Percentiles rank a stretch among this genome's conserved stretches.
Evolutionary conservation across 352 stramenopile species (phyloP).

Genomic region (Phytophthora pistaciae): DNA sequence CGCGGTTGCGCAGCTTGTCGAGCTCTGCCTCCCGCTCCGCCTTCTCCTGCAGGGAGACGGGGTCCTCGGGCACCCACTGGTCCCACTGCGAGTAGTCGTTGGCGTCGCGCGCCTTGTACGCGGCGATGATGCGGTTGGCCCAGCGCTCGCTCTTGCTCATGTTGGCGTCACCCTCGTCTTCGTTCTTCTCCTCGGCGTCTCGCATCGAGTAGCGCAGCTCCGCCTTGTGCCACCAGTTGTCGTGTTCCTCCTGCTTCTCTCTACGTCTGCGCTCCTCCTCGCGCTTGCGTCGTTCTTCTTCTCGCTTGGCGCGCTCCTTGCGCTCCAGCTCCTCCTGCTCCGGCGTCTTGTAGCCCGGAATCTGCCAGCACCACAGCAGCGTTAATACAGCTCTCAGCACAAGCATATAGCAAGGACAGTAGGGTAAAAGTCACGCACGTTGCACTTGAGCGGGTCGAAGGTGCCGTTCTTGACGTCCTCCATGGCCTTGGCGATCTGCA

Average conservation of each 20-base stretch:
- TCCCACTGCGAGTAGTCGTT: slow-evolving; percentile 89
- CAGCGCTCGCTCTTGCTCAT: slow-evolving; percentile 37
- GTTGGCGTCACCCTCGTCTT: slow-evolving; percentile 16
- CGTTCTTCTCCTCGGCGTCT: slow-evolving; percentile 23
- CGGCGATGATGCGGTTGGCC: slow-evolving; percentile 68
- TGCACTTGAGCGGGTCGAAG: slow-evolving; percentile 78
- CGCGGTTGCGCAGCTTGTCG: slow-evolving; percentile 70
- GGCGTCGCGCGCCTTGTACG: slow-evolving; percentile 79
- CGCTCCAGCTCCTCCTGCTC: slow-evolving; percentile 76
- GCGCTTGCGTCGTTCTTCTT: slow-evolving; percentile 48
- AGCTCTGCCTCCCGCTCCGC: slow-evolving; percentile 57
- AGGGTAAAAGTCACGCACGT: slow-evolving; percentile 34
- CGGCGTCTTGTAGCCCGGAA: slow-evolving; percentile 80
- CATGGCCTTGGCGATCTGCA: slow-evolving; percentile 76
- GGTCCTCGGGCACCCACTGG: slow-evolving; percentile 79
- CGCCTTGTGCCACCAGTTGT: slow-evolving; percentile 75
- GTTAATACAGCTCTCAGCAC: neutral
- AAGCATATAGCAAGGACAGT: neutral
- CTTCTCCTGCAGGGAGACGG: slow-evolving; percentile 70
- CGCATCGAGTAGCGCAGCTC: slow-evolving; percentile 61
- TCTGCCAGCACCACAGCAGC: slow-evolving; percentile 39
- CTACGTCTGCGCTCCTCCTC: slow-evolving; percentile 52
- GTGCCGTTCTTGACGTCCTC: slow-evolving; percentile 85
- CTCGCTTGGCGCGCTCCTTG: slow-evolving; percentile 39
- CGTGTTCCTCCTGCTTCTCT: slow-evolving; percentile 65